phyloP scores from a whole-genome alignment of 208 protist genomes.

The Trypanosomatidae sp. region DNA sequence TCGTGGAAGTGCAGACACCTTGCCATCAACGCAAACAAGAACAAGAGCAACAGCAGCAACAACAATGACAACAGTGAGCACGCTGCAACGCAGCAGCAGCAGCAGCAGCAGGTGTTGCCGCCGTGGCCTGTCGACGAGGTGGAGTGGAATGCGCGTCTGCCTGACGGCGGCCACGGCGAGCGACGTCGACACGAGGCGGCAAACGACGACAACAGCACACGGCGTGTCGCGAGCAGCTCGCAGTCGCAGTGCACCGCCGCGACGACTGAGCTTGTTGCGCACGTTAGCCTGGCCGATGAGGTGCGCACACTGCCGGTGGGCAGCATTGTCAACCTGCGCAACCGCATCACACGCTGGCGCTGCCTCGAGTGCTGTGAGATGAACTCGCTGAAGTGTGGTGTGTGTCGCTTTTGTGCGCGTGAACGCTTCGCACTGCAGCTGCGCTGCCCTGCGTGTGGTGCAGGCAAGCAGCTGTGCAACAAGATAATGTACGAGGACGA shows the following conservation, averaged over 20 bases:
- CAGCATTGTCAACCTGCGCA: slow-evolving; percentile 35
- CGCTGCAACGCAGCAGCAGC: not conserved
- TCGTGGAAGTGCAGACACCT: no score
- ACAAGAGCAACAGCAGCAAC: not conserved
- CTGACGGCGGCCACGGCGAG: slow-evolving; percentile 30
- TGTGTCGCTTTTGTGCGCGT: slow-evolving; percentile 30
- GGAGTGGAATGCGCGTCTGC: slow-evolving; percentile 44
- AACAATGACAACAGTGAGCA: not conserved
- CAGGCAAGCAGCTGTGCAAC: slow-evolving; percentile 16
- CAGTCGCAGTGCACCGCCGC: slow-evolving; percentile 41
- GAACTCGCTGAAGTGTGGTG: slow-evolving; percentile 35
- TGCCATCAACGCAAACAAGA: not conserved
- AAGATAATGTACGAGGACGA: slow-evolving; percentile 17
- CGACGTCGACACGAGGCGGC: slow-evolving; percentile 9
- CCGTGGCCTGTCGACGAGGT: slow-evolving; percentile 51
- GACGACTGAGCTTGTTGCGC: not conserved
- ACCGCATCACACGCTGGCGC: slow-evolving; percentile 45
- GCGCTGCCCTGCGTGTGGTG: slow-evolving; percentile 20
- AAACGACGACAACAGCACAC: slow-evolving; percentile 3
- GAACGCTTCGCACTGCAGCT: slow-evolving; percentile 42
- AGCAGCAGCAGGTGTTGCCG: slow-evolving; percentile 3
- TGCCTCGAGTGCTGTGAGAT: slow-evolving; percentile 42
- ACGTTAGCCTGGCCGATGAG: slow-evolving; percentile 26
- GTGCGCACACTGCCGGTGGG: slow-evolving; percentile 15
- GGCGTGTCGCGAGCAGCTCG: slow-evolving; percentile 33